Evolutionary conservation across 106 monocot genomes (phyloP), one percentile per base, ranked within the genome.

Genomic region (Dendrobium nobile): DNA sequence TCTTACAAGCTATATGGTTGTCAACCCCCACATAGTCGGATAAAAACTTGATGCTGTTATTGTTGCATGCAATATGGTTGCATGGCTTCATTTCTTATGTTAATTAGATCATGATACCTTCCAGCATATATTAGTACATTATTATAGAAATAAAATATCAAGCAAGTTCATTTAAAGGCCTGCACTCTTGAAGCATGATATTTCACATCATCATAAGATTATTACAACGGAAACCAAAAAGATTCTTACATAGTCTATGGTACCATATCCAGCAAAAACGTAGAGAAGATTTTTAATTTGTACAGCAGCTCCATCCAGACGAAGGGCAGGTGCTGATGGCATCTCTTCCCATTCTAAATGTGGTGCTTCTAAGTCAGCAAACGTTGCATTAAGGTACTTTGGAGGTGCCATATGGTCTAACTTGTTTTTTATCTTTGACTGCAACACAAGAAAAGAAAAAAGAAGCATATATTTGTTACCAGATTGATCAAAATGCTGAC

Each of bases 291-390:
- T 83, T 54, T 79, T 82, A 58, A 91, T 87, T 80, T 96, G 95
- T 43, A 96, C 76, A 18, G 95, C 87, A 9, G 89, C 84, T 27
- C 95, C 95, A 67, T 96, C 95, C 5, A 96, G 89, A 59, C 95
- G 87, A 42, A 86, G 91, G 5, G 93, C 95, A 4, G 95, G 95
- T 43, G 93, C 91, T 40, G 75, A 82, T 8, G 83, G 43, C 91
- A 91, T 89, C 85, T 91, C 86, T 75, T 96, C 93, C 95, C 95
- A 96, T 41, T 91, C 82, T 83, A 87, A 67, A 27, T 79, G 61
- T 8, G 91, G 95, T 19, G 91, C 95, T 13, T 91, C 89, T 24
- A 96, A n/a, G 75, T 96, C 95, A 17, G 86, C 85, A 70, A 83
- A 95, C 20, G 95, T 95, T 10, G 91, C 90, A 83, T 92, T 95